Conservation (phyloP, 305 asterid genomes). For the Coffea humblotiana region DNA sequence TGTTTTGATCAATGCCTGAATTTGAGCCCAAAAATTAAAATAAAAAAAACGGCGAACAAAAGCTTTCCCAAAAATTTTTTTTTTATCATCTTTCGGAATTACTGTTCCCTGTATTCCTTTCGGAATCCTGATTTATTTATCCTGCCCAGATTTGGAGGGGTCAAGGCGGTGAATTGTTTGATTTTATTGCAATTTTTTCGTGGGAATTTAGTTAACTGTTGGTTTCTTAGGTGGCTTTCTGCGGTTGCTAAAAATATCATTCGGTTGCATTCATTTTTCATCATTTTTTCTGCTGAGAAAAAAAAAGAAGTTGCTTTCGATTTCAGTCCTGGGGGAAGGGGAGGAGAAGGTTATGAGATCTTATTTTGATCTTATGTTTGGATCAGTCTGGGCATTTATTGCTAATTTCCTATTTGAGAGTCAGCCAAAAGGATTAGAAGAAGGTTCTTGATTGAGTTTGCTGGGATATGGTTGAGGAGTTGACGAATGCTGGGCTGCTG, state of each 20-base stretch:
- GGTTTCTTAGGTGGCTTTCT: conserved; percentile 16
- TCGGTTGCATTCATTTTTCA: background rate
- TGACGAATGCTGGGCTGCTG: conserved; percentile 1
- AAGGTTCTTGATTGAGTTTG: conserved; percentile 13
- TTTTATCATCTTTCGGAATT: background rate
- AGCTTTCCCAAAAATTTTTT: background rate
- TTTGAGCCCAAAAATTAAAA: background rate
- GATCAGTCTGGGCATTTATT: conserved; percentile 16
- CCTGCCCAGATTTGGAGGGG: conserved; percentile 11
- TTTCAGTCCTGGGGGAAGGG: conserved; percentile 15
- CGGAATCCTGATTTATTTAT: conserved; percentile 6
- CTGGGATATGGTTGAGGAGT: conserved; percentile 1
- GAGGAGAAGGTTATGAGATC: conserved; percentile 12
- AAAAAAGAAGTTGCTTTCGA: background rate
- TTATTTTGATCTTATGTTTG: conserved; percentile 25
- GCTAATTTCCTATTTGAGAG: conserved; percentile 1
- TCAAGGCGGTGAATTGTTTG: background rate
- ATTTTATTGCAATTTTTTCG: background rate
- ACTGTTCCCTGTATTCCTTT: background rate
- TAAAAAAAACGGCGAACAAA: background rate
- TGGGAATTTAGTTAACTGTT: conserved; percentile 10
- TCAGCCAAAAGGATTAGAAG: background rate
- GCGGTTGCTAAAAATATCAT: background rate
- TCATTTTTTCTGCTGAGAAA: background rate
- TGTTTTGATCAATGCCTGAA: conserved; percentile 9